Conservation (phyloP, 148 eudicot genomes). For the Silene latifolia region DNA sequence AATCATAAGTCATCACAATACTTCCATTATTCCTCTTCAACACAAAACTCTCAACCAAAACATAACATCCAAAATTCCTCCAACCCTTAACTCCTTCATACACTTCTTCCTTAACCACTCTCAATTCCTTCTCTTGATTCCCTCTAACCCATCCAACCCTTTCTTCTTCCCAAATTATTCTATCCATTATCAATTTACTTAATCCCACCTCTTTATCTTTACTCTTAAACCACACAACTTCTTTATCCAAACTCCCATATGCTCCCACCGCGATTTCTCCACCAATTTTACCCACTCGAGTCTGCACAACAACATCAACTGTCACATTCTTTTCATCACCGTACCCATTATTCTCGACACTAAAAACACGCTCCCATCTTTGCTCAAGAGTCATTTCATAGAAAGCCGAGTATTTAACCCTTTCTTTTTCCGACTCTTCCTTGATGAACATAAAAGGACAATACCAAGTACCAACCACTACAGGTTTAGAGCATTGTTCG, state of each 20-base stretch:
- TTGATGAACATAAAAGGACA: conserved; percentile 64
- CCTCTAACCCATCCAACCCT: conserved; percentile 47
- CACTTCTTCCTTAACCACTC: conserved; percentile 42
- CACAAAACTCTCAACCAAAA: conserved; percentile 69
- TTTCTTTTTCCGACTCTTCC: conserved; percentile 42
- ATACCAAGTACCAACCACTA: conserved; percentile 71
- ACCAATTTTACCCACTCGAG: conserved; percentile 31
- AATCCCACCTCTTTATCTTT: conserved; percentile 36
- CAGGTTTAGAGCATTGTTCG: conserved; percentile 30
- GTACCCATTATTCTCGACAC: conserved; percentile 18
- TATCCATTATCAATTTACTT: conserved; percentile 44
- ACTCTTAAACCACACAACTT: conserved; percentile 44
- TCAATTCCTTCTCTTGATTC: conserved; percentile 28
- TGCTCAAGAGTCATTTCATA: conserved; percentile 69
- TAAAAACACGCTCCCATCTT: conserved; percentile 62
- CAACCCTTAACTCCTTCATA: conserved; percentile 43
- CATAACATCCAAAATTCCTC: conserved; percentile 57
- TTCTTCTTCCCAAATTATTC: conserved; percentile 75
- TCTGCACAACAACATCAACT: conserved; percentile 39
- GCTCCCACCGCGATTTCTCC: conserved; percentile 37
- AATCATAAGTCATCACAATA: conserved; percentile 50
- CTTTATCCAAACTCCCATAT: conserved; percentile 22
- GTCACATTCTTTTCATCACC: conserved; percentile 25
- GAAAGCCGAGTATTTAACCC: conserved; percentile 39
- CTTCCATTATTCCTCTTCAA: conserved; percentile 66